phyloP scores from a whole-genome alignment of 257 asterid species.

The Ligustrum vulgare region DNA sequence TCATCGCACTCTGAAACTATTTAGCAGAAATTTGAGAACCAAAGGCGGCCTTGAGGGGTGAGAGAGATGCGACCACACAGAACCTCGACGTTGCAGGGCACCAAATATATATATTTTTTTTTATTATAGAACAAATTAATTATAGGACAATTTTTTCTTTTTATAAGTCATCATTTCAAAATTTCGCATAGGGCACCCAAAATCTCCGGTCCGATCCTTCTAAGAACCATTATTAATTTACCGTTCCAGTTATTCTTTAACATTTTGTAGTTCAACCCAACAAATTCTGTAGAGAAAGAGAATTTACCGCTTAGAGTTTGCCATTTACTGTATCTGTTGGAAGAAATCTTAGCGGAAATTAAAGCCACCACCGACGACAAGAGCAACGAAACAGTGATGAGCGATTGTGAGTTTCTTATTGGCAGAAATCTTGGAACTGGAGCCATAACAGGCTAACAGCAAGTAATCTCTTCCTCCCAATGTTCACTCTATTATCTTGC shows the following conservation, averaged over 20 bases:
- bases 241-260: background rate
- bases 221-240: background rate
- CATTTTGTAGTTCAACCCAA: background rate
- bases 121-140: too few relatives aligned
- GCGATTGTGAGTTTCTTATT: background rate
- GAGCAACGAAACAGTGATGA: background rate
- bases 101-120: too few relatives aligned
- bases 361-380: background rate
- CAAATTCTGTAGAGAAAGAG: background rate
- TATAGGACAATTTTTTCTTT: too few relatives aligned
- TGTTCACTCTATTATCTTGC: background rate
- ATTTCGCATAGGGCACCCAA: too few relatives aligned
- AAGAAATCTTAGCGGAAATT: background rate
- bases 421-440: background rate
- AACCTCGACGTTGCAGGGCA: too few relatives aligned
- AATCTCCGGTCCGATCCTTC: too few relatives aligned
- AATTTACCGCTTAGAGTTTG: constrained; percentile 37
- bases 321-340: constrained; percentile 25
- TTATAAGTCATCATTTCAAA: too few relatives aligned
- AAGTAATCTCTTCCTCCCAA: background rate
- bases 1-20: background rate
- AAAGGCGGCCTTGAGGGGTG: too few relatives aligned
- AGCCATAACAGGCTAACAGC: background rate
- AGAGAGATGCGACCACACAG: too few relatives aligned
- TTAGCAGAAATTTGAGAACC: background rate